These are phyloP conservation scores for Stropharia rugosoannulata DNA, from an alignment of 768 basidiomycete genomes.

Conservation along the genomic window DNA sequence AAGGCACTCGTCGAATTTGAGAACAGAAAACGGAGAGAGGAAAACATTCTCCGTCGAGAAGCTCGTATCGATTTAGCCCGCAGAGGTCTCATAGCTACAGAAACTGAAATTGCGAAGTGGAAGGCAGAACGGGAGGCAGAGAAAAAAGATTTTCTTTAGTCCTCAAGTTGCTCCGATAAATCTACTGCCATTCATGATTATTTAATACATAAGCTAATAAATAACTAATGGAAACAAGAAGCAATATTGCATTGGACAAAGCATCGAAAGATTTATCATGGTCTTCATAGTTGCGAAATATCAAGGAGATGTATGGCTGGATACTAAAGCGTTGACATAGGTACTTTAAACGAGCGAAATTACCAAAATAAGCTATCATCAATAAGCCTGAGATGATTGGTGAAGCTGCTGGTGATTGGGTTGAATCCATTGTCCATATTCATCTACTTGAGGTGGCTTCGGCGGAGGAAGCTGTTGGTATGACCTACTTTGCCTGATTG, in stretches of 20 bases:
- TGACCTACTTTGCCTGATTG: slow-evolving; percentile 23
- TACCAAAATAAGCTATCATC: slow-evolving; percentile 1
- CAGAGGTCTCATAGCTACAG: slow-evolving; percentile 75
- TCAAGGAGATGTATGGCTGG: neutral
- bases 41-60: slow-evolving; percentile 68
- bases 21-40: slow-evolving; percentile 58
- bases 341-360: neutral
- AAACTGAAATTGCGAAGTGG: slow-evolving; percentile 84
- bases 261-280: no score
- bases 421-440: slow-evolving; percentile 35
- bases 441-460: slow-evolving; percentile 35
- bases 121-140: slow-evolving; percentile 36
- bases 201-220: neutral
- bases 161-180: neutral
- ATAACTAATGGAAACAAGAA: no score
- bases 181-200: neutral
- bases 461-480: slow-evolving; percentile 34
- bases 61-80: slow-evolving; percentile 75
- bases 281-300: neutral
- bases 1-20: slow-evolving; percentile 73
- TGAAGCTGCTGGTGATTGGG: slow-evolving; percentile 6
- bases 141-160: neutral
- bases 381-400: slow-evolving; percentile 18
- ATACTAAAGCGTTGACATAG: neutral
- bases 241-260: no score